Base-by-base conservation (phyloP, 306 rosid species). In the Acacia acuminata region DNA sequence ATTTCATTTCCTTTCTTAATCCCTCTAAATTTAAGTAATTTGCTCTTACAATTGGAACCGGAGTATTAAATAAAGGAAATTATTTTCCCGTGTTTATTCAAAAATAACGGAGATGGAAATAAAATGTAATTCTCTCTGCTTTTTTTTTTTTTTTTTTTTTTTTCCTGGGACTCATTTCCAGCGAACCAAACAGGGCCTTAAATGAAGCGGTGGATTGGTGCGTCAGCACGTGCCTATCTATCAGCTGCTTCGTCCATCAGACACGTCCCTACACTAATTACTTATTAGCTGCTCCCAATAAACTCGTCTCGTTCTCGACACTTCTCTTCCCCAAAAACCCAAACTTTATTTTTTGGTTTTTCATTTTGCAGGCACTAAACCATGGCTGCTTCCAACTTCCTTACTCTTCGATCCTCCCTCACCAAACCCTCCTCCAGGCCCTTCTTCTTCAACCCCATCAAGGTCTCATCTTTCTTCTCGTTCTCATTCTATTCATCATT, bases 351-450 rank as follows among this genome's bases (percentile, higher is more conserved):
- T 10, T 3, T 10, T 24, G 1, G 9, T 61, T 61, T 43, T n/a
- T 70, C n/a, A 7, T 8, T 22, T 71, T 7, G 11, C 55, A 25
- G 27, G 55, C 55, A 3, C 71, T 27, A 1, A 1, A 34, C 85
- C 44, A 87, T 87, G 90, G 70, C 79, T 50, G 67, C 83, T 65
- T 16, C 71, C 47, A 73, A 72, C 7, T 82, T 87, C 83, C 75
- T 75, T 61, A 84, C 79, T 47, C 86, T 89, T 12, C 55, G 86
- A 55, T 82, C 83, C 63, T 83, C 89, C 75, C 13, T 88, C 14
- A 3, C 63, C 82, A 88, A 83, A 50, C 85, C 83, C 36, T 82
- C 83, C 50, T 40, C 77, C 48, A 66, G 58, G 32, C 83, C 87
- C 30, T 73, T 84, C 14, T 25, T 86, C 76, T 83, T 71, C 68